A percentile compares a stretch with the other conserved stretches of the same genome.
These are phyloP conservation scores for Thelonectria blattea DNA, from an alignment of 2,329 filamentous ascomycete genomes.

Conservation along the genomic window DNA sequence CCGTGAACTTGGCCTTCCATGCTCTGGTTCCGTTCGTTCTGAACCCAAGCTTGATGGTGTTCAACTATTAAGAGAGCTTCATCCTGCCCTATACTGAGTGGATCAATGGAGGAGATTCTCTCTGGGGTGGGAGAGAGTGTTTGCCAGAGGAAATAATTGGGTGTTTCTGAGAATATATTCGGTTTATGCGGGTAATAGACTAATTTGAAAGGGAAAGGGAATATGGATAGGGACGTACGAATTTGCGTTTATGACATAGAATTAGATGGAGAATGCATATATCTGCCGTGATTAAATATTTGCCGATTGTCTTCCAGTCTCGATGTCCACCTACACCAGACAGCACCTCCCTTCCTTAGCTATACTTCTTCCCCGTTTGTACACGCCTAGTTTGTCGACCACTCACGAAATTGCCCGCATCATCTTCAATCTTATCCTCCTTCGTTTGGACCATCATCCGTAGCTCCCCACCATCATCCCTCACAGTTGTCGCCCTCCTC, in stretches of 20 bases:
- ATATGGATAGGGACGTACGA: no score
- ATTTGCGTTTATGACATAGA: no score
- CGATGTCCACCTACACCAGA: no score
- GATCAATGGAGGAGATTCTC: no score
- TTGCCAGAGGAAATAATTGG: no score
- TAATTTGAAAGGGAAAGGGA: no score
- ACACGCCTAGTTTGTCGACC: not conserved
- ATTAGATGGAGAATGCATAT: no score
- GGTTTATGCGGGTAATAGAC: no score
- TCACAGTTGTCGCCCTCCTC: not conserved
- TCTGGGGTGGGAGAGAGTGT: no score
- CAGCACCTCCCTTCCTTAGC: not conserved
- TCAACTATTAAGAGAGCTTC: constrained; percentile 5
- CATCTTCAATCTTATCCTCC: not conserved
- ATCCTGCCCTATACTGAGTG: not conserved
- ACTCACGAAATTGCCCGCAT: not conserved
- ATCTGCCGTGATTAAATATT: no score
- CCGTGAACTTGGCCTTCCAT: constrained; percentile 54
- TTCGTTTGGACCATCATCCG: not conserved
- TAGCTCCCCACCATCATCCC: not conserved
- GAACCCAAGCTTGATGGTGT: constrained; percentile 16
- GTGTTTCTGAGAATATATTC: no score
- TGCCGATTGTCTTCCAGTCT: no score
- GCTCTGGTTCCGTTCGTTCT: constrained; percentile 6
- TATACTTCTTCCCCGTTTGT: not conserved